Evolutionary conservation across 805 yeast genomes (phyloP).

Genomic region (Jamesozyma spencerorum): DNA sequence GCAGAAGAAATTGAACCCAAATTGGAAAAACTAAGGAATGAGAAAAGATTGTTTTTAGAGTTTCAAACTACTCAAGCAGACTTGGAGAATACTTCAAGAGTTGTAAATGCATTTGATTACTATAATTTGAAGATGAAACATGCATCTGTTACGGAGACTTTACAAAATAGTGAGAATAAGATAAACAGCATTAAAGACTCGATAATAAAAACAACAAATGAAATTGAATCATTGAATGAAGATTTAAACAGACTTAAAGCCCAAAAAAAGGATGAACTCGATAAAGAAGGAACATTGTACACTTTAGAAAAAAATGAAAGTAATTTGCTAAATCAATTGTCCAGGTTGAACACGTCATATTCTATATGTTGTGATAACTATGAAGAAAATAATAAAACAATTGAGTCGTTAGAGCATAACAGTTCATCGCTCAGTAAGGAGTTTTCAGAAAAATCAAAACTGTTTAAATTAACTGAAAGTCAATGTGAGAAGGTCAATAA

Average conservation of each 20-base stretch:
- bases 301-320: conserved; percentile 51
- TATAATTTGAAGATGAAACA: conserved; percentile 34
- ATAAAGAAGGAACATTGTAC: conserved; percentile 51
- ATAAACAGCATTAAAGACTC: conserved; percentile 36
- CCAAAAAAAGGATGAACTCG: conserved; percentile 48
- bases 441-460: conserved; percentile 31
- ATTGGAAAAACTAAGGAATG: conserved; percentile 66
- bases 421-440: conserved; percentile 29
- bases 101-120: conserved; percentile 74
- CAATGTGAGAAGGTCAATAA: conserved; percentile 39
- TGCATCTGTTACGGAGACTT: conserved; percentile 35
- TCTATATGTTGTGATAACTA: conserved; percentile 50
- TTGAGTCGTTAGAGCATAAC: conserved; percentile 28
- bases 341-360: conserved; percentile 56
- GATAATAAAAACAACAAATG: conserved; percentile 41
- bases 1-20: conserved; percentile 90
- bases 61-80: conserved; percentile 78
- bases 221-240: conserved; percentile 47
- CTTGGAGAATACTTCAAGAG: conserved; percentile 61
- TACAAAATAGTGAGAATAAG: conserved; percentile 34
- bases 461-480: conserved; percentile 35
- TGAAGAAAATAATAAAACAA: conserved; percentile 41
- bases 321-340: conserved; percentile 49
- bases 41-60: conserved; percentile 74
- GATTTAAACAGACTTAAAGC: conserved; percentile 48